Base-by-base conservation (phyloP, 768 basidiomycete genomes). In the Xerocomellus dryophilus region DNA sequence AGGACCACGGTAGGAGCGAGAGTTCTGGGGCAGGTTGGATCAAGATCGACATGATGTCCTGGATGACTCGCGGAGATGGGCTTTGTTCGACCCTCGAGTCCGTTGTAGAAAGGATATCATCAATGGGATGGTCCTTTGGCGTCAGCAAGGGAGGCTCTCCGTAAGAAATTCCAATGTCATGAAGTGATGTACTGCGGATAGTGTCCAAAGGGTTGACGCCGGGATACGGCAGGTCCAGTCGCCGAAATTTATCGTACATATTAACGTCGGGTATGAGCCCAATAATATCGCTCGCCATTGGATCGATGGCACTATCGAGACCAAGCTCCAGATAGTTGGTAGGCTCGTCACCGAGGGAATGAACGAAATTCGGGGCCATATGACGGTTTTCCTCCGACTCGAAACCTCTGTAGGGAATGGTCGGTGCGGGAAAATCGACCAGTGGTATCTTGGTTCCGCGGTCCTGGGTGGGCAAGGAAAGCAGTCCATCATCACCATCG, bases 161-260 rank as follows among this genome's bases (percentile, higher is more conserved):
- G 23, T 31, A 41, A 8, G 47, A 42, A 47, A n/a, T 8, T 12
- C 11, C 49, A 23, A 20, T 6, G 20, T 41, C 35, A 42, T 44
- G 42, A 20, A 50, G 45, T 4, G 60, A 25, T n/a, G 44, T 27
- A 36, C 18, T 32, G 53, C 60, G 20, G 53, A 74, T 65, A 27
- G 75, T 71, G 31, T 76, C 72, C 31, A 71, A 56, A 20, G 79
- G 78, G 59, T 80, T 71, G 45, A 81, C 66, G 27, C 74, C 68
- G 6, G 57, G 39, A 36, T 56, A 51, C 29, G 61, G 60, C 4
- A 54, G 32, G 8, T 63, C 59, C 25, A 52, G 53, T 17, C 55
- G 49, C 23, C 61, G 52, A 43, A 63, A 56, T 6, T 40, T 48
- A 21, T 69, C 62, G 51, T 69, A 71, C 68, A 73, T 70, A 40